Evolutionary conservation across 768 basidiomycete genomes (phyloP).

Genomic region (Leccinum rimulosum): DNA sequence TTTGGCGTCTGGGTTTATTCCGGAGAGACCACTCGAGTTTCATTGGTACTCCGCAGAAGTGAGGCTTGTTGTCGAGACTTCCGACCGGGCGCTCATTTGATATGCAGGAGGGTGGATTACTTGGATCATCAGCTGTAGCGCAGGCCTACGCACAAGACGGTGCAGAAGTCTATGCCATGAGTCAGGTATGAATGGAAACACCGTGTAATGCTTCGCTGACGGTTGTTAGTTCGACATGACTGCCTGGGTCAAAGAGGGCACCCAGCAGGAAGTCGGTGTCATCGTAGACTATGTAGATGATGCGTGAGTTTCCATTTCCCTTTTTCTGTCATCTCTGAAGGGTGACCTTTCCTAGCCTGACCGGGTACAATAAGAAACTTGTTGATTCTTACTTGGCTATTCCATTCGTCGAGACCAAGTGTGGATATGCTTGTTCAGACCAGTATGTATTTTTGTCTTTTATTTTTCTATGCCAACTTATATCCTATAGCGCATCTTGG

Average conservation of each 20-base stretch:
- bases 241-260: conserved; percentile 87
- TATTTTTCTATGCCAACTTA: conserved; percentile 22
- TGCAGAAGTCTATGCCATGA: conserved; percentile 28
- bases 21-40: conserved; percentile 43
- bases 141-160: conserved; percentile 54
- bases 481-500: conserved; percentile 65
- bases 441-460: conserved; percentile 53
- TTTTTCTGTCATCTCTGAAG: conserved; percentile 10
- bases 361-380: conserved; percentile 74
- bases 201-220: conserved; percentile 17
- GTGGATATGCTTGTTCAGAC: conserved; percentile 93
- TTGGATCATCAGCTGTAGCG: conserved; percentile 90
- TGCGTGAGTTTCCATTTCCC: conserved; percentile 39
- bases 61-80: conserved; percentile 4
- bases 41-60: conserved; percentile 50
- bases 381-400: conserved; percentile 78
- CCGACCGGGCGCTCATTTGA: neutral
- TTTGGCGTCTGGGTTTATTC: conserved; percentile 40
- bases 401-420: conserved; percentile 79
- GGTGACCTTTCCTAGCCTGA: conserved; percentile 51
- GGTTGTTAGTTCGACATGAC: conserved; percentile 84
- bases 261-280: conserved; percentile 75
- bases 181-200: conserved; percentile 22
- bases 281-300: conserved; percentile 82
- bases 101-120: conserved; percentile 68